These are phyloP conservation scores for Aspergillus quadrilineatus DNA, from an alignment of 2,329 filamentous ascomycete genomes.

Conservation along the genomic window DNA sequence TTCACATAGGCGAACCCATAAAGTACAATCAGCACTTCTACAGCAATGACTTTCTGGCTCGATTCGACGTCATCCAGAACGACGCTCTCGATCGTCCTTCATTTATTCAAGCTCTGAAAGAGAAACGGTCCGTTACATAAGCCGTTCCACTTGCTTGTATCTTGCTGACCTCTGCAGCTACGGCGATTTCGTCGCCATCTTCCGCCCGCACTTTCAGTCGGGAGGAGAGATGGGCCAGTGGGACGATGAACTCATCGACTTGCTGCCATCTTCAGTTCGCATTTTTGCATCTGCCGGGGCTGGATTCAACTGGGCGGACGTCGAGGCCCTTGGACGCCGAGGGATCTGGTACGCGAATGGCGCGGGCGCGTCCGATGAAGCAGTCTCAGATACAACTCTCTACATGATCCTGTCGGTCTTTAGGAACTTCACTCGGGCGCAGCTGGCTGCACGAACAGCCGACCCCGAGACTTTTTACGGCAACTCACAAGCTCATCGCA, in stretches of 20 bases:
- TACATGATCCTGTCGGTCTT: conserved; percentile 50
- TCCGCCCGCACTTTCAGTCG: conserved; percentile 61
- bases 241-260: conserved; percentile 59
- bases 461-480: conserved; percentile 40
- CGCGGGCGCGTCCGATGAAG: conserved; percentile 45
- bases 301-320: conserved; percentile 67
- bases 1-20: conserved; percentile 47
- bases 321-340: conserved; percentile 44
- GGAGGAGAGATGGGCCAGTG: conserved; percentile 67
- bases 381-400: conserved; percentile 45
- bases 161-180: conserved; percentile 23
- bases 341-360: conserved; percentile 49
- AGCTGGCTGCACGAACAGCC: conserved; percentile 48
- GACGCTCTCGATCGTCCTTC: conserved; percentile 31
- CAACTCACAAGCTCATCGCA: conserved; percentile 47
- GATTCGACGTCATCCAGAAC: conserved; percentile 5
- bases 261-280: conserved; percentile 56
- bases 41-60: conserved; percentile 13
- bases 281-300: conserved; percentile 67
- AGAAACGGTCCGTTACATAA: too few species aligned
- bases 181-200: conserved; percentile 44
- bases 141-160: not conserved
- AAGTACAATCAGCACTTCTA: conserved; percentile 47
- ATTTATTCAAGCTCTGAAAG: conserved; percentile 41
- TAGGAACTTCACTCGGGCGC: conserved; percentile 52